These are phyloP conservation scores for Cytidiella melzeri DNA, from an alignment of 768 basidiomycete genomes.

Conservation along the genomic window DNA sequence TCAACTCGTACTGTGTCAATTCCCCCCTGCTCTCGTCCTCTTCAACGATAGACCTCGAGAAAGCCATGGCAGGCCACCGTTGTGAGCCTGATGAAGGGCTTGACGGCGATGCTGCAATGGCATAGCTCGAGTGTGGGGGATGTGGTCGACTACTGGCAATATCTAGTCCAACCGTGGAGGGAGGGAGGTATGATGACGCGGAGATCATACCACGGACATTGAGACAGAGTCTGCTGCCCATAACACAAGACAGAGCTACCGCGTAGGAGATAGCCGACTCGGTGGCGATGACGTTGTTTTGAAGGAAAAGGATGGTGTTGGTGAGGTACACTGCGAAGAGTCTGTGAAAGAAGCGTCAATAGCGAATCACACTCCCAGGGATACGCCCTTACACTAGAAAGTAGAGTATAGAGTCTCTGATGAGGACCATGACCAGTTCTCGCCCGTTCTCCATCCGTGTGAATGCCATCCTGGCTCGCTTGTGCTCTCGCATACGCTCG, in stretches of 20 bases:
- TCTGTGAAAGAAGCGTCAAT: slow-evolving; percentile 24
- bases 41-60: not conserved
- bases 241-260: slow-evolving; percentile 50
- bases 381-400: slow-evolving; percentile 47
- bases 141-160: too few relatives aligned
- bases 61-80: not conserved
- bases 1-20: not conserved
- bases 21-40: not conserved
- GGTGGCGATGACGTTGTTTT: slow-evolving; percentile 22
- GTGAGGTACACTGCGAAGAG: slow-evolving; percentile 52
- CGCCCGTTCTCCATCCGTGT: slow-evolving; percentile 37
- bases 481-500: slow-evolving; percentile 29
- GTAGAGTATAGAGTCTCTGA: slow-evolving; percentile 52
- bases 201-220: slow-evolving; percentile 39
- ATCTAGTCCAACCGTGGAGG: too few relatives aligned
- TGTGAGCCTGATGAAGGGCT: not conserved
- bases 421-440: slow-evolving; percentile 41
- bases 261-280: slow-evolving; percentile 56
- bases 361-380: not conserved
- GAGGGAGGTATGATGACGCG: too few relatives aligned
- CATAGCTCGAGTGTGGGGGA: too few relatives aligned
- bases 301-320: slow-evolving; percentile 29
- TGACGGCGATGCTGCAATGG: too few relatives aligned
- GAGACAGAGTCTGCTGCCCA: slow-evolving; percentile 50
- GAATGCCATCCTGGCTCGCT: slow-evolving; percentile 1